phyloP scores from a whole-genome alignment of 202 grass and related monocot genomes.

The Dendrocalamus latiflorus region DNA sequence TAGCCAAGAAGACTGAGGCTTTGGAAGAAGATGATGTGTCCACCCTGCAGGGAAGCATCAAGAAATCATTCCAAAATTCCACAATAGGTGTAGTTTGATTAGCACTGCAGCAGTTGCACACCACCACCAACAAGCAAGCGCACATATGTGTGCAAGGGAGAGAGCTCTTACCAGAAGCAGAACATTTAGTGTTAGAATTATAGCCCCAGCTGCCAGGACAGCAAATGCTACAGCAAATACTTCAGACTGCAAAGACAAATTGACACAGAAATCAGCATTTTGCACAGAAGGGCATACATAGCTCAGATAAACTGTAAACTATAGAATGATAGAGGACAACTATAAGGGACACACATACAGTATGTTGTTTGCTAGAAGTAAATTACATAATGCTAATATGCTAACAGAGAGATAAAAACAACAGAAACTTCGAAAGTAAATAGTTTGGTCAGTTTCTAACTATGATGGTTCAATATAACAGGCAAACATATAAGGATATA shows the following conservation, averaged over 20 bases:
- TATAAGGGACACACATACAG: background rate
- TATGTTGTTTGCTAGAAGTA: background rate
- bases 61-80: background rate
- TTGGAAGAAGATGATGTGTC: conserved; percentile 99
- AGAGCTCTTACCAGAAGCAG: conserved; percentile 71
- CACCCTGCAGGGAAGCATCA: conserved; percentile 52
- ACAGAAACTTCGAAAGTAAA: background rate
- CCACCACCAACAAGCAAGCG: background rate
- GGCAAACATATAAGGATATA: background rate
- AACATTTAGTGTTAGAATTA: conserved; percentile 94
- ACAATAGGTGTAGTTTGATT: background rate
- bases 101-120: background rate
- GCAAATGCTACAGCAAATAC: conserved; percentile 99
- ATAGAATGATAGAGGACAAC: background rate
- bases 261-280: conserved; percentile 11
- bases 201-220: conserved; percentile 93
- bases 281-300: background rate
- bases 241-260: conserved; percentile 72
- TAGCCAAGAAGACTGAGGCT: conserved; percentile 98
- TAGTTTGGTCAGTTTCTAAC: background rate
- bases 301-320: background rate
- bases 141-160: background rate
- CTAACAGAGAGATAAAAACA: background rate
- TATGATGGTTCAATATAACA: background rate
- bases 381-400: background rate